Percentiles rank a stretch among this genome's conserved stretches.
Evolutionary conservation across 441 rosid genomes (phyloP).

Genomic region (Bruguiera hainesii): DNA sequence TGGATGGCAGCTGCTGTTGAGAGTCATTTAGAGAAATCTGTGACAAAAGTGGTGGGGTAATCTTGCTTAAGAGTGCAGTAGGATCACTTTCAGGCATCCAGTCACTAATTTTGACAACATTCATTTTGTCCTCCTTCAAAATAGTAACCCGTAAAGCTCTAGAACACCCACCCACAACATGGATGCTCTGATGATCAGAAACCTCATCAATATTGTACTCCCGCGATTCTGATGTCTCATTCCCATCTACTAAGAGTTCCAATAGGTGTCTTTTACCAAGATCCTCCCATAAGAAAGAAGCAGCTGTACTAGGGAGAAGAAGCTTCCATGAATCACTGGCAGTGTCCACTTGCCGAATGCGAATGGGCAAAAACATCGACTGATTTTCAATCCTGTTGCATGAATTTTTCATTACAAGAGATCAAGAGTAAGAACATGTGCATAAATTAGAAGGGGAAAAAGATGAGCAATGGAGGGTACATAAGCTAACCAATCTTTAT

Average conservation of each 20-base stretch:
- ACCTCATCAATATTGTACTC: conserved; percentile 81
- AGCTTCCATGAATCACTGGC: conserved; percentile 79
- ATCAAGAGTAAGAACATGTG: not conserved
- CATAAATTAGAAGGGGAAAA: not conserved
- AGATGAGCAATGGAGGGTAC: not conserved
- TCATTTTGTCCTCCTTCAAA: conserved; percentile 76
- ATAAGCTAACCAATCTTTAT: too few relatives aligned
- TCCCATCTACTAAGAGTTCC: conserved; percentile 80
- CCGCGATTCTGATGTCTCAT: conserved; percentile 58
- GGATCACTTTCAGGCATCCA: conserved; percentile 95
- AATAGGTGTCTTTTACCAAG: conserved; percentile 69
- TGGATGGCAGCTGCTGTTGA: conserved; percentile 41
- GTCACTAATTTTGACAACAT: conserved; percentile 78
- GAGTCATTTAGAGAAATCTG: conserved; percentile 45
- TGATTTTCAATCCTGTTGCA: conserved; percentile 87
- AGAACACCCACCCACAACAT: conserved; percentile 48
- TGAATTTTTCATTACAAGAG: conserved; percentile 11
- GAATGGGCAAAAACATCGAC: conserved; percentile 85
- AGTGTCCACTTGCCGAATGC: conserved; percentile 82
- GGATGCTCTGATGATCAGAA: conserved; percentile 69
- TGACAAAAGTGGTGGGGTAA: conserved; percentile 41
- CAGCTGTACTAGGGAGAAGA: conserved; percentile 84
- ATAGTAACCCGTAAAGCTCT: conserved; percentile 85
- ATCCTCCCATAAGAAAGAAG: conserved; percentile 97
- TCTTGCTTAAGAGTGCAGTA: conserved; percentile 34